phyloP scores from a whole-genome alignment of 352 stramenopile species.

The Pythium pyrilobum region DNA sequence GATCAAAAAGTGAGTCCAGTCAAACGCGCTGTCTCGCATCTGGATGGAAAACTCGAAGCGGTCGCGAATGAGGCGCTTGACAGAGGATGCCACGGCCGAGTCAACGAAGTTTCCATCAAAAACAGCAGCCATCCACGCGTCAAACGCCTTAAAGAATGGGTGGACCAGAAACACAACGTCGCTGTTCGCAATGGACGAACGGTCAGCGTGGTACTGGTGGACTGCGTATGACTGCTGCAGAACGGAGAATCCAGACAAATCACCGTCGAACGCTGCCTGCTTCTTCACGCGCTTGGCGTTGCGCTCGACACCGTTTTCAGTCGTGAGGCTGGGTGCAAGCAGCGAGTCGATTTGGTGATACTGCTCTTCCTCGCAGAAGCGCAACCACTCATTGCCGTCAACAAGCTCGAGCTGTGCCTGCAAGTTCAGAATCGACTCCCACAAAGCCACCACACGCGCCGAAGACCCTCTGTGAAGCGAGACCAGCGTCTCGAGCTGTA shows the following conservation, averaged over 20 bases:
- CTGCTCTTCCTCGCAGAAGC: conserved; percentile 69
- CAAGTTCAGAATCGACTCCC: conserved; percentile 27
- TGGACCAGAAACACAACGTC: conserved; percentile 69
- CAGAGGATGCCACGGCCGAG: conserved; percentile 11
- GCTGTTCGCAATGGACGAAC: conserved; percentile 56
- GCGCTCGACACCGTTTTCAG: background rate
- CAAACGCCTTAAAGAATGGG: conserved; percentile 59
- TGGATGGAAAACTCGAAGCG: conserved; percentile 81
- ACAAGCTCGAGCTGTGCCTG: conserved; percentile 51
- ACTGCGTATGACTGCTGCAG: conserved; percentile 84
- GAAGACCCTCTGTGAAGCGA: conserved; percentile 8
- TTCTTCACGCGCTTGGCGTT: conserved; percentile 23
- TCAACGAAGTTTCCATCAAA: conserved; percentile 17
- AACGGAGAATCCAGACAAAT: conserved; percentile 45
- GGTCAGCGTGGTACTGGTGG: conserved; percentile 66
- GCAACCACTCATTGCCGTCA: conserved; percentile 55
- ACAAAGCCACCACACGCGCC: conserved; percentile 31
- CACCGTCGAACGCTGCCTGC: conserved; percentile 21
- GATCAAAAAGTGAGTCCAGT: conserved; percentile 82
- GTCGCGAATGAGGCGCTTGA: conserved; percentile 46
- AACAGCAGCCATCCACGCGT: conserved; percentile 19
- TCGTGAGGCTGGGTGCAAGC: conserved; percentile 13
- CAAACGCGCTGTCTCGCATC: conserved; percentile 39
- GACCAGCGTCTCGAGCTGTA: conserved; percentile 23
- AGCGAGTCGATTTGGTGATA: conserved; percentile 45